Base-by-base conservation (phyloP, 1,284 basidiomycete species). In the Irpex sp. region DNA sequence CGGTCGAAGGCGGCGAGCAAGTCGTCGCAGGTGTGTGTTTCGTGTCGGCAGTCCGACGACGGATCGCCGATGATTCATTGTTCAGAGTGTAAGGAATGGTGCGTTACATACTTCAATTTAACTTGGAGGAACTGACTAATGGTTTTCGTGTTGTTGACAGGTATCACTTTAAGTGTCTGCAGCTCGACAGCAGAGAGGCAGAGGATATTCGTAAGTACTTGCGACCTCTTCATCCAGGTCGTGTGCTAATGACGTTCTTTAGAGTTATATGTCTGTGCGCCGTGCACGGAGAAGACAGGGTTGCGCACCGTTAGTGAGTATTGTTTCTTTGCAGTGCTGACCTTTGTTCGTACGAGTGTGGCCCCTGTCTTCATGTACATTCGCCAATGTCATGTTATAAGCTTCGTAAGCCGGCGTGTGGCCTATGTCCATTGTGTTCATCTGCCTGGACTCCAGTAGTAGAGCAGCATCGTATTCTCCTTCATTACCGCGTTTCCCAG, bases 1-100 rank as follows among this genome's bases (percentile, higher is more conserved):
- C 68, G 68, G 49, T 58, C 66, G 17, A 69, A 61, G 46, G 33
- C 61, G 19, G 35, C 57, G 26, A 65, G 59, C 46, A 73, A 68
- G 61, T 66, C 59, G 62, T 62, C 65, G 4, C 75, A 79, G 57
- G 68, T 75, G 46, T 82, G 83, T 68, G 91, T 89, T 75, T 74
- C 79, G 2, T 92, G 89, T 72, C 78, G 78, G 39, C 79, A 80
- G 63, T 79, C 82, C 35, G 88, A 93, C 71, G 89, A 92, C 77
- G 89, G 90, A 60, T 83, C 87, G 11, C 91, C 92, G 15, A 94
- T 94, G 92, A 87, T 94, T 55, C 78, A 79, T 57, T 94, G 93
- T 71, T 81, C 83, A 21, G 78, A 80, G 59, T 94, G 92, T 73
- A 79, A 80, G 50, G 86, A 89, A 63, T 94, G 92, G 92, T 93